Evolutionary conservation across 179 eudicot species (phyloP), one percentile per base, ranked within the genome.

Genomic region (Drosera spatulata): DNA sequence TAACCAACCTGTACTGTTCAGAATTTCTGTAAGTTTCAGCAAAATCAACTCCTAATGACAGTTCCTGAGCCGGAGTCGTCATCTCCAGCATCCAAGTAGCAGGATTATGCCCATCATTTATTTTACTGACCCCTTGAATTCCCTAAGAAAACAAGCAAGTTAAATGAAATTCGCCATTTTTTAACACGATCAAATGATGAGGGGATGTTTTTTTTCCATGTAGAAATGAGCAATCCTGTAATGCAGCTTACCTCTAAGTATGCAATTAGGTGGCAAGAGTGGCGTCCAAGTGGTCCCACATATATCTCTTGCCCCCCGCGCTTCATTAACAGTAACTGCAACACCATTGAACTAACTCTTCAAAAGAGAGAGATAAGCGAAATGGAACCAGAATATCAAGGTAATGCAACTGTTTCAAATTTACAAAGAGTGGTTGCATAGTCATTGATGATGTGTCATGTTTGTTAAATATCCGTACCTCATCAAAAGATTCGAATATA

Each of bases 401-500:
- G 10, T 9, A n/a, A 14, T 51, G 22, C 14, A 11, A 11, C 55
- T 51, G 14, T 6, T 10, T n/a, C 14, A n/a, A 2, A 10, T 49
- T 10, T 10, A n/a, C 2, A n/a, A 49, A 49, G 12, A 6, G 11
- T 6, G 52, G 52, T 10, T 10, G n/a, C 52, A 11, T 49, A 6
- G 49, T 10, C 52, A 49, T 49, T 6, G 52, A 49, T n/a, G 14
- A 49, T 49, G 52, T 10, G 14, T 10, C 14, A 11, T 49, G 2
- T 49, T n/a, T 49, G 12, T 49, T 49, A 8, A 49, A 10, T 4
- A 10, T 8, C 15, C 4, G 14, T 76, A 84, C 86, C 91, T 77
- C 91, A 66, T 82, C 87, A 66, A 84, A 84, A 43, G 87, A 70
- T 66, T 79, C 91, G 62, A 84, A 84, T 45, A 77, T 82, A 70